phyloP scores from a whole-genome alignment of 129 eudicot species.

The Sambucus nigra region DNA sequence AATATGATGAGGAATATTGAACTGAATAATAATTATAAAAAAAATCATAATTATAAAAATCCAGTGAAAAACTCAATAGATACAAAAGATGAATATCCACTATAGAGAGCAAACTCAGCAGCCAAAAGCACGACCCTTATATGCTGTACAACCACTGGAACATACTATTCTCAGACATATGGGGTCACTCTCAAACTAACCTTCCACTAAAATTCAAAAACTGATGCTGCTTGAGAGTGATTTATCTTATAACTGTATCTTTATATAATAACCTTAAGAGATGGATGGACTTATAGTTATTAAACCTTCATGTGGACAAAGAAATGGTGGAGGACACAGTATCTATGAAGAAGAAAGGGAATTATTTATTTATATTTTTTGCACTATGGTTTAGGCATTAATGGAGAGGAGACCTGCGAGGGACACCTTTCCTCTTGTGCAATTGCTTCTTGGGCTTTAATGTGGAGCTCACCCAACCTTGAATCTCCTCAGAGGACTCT shows the following conservation, averaged over 20 bases:
- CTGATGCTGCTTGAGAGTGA: slow-evolving; percentile 3
- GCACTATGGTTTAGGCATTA: slow-evolving; percentile 10
- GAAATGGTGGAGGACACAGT: neutral
- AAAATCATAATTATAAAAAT: neutral
- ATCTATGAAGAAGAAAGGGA: slow-evolving; percentile 3
- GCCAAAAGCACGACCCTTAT: neutral
- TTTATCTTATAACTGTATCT: slow-evolving; percentile 1
- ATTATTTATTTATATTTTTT: neutral
- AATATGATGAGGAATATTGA: neutral
- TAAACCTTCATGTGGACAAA: neutral
- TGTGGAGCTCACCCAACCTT: slow-evolving; percentile 27
- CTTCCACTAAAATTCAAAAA: slow-evolving; percentile 11
- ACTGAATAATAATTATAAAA: neutral
- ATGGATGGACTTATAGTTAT: neutral
- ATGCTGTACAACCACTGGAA: slow-evolving; percentile 5
- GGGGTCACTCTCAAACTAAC: slow-evolving; percentile 13
- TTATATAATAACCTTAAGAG: neutral
- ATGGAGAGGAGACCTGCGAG: slow-evolving; percentile 44
- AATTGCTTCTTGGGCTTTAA: slow-evolving; percentile 30
- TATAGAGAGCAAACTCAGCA: neutral
- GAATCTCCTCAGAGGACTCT: slow-evolving; percentile 33
- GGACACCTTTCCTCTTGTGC: slow-evolving; percentile 55
- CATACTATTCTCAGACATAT: slow-evolving; percentile 1
- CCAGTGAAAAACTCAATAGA: neutral
- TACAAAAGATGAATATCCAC: neutral